Percentiles rank a stretch among this genome's conserved stretches.
Evolutionary conservation across 495 filamentous ascomycete species (phyloP).

Genomic region (Neurospora sp.): DNA sequence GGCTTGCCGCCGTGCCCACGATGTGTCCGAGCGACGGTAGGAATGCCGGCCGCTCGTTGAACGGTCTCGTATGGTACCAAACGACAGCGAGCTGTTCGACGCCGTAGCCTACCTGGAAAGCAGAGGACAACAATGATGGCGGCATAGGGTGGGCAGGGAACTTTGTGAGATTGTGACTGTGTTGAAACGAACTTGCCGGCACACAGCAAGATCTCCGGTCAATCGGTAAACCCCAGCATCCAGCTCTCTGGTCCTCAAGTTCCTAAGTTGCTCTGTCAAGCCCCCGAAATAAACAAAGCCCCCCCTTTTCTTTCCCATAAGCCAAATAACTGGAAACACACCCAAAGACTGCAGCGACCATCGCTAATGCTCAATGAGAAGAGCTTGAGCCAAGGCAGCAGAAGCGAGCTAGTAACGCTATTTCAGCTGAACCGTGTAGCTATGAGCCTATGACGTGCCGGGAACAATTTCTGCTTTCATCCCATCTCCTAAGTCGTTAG

Average conservation of each 20-base stretch:
- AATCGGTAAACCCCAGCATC: background rate
- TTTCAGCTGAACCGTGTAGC: background rate
- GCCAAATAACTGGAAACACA: background rate
- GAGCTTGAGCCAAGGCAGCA: background rate
- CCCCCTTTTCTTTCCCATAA: background rate
- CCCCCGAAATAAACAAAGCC: background rate
- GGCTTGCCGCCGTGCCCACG: no score
- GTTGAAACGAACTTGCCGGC: no score
- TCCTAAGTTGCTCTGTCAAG: background rate
- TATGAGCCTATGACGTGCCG: background rate
- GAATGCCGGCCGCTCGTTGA: no score
- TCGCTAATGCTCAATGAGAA: background rate
- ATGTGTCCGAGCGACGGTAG: no score
- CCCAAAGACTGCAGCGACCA: background rate
- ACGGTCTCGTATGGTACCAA: no score
- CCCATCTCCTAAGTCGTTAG: background rate
- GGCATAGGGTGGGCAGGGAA: no score
- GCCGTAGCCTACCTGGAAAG: no score
- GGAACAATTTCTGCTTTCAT: background rate
- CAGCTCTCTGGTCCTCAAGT: background rate
- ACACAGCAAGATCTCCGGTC: background rate
- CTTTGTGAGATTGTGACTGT: no score
- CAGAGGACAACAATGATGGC: no score
- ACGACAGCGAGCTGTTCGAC: no score
- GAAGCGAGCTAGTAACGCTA: background rate